Base-by-base conservation (phyloP, 805 yeast species). In the Alloascoidea hylecoeti region DNA sequence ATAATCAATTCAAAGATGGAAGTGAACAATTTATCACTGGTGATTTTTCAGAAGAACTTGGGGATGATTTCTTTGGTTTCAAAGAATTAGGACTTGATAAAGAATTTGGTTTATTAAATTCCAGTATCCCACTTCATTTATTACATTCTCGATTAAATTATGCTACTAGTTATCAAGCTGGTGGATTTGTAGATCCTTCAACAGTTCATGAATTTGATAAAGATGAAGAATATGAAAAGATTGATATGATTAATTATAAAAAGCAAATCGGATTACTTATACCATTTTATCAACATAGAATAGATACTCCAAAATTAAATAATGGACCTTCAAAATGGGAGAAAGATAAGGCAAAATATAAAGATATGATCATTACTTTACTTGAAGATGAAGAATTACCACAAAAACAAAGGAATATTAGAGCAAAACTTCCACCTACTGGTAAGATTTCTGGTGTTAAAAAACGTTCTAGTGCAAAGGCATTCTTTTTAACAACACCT, bases 51-150 rank as follows among this genome's bases (percentile, higher is more conserved):
- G 79, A 73, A 48, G 96, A 88, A 43, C 61, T 92, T 30, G 98
- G 97, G 4, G 98, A 89, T 49, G 99, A 92, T 59, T 92, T 88
- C 68, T 94, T 94, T 61, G 99, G 99, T 0, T 94, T 92, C 64
- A 81, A 72, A 52, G 97, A 89, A 46, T 64, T 92, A 36, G 98
- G 98, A 0, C 61, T 92, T 38, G 97, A 89, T 50, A 83, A 79
- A 49, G 99, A 92, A 55, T 80, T 85, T 54, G 88, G 89, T 6
- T 63, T 89, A 52, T 58, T 86, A 37, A 79, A 88, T 18, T 70
- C 88, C 2, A 73, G 95, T 0, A 85, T 92, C 17, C 98, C 99
- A 2, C 64, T 94, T 34, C 95, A 89, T 56, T 62, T 92, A 41
- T 62, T 92, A 28, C 95, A 85, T 47, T 75, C 94, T 5, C 67